These are phyloP conservation scores for Artemisia tridentata DNA, from an alignment of 129 eudicot species.

Conservation along the genomic window DNA sequence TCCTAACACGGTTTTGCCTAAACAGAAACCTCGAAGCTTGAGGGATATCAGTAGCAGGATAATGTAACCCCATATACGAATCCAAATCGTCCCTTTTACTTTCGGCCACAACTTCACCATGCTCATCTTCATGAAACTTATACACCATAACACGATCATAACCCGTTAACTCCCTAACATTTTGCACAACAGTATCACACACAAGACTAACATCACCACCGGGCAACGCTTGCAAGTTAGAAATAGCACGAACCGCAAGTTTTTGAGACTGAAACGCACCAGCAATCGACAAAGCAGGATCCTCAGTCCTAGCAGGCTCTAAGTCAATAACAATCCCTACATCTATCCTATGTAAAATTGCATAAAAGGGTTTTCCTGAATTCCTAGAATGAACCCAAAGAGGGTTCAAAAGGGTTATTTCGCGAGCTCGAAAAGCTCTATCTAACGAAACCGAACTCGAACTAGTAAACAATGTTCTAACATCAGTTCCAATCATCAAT, in stretches of 20 bases:
- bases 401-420: conserved; percentile 63
- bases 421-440: conserved; percentile 64
- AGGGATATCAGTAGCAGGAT: conserved; percentile 97
- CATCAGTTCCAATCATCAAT: conserved; percentile 61
- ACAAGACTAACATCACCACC: conserved; percentile 74
- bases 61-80: conserved; percentile 85
- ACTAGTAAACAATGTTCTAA: conserved; percentile 62
- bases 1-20: conserved; percentile 69
- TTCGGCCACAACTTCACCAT: conserved; percentile 97
- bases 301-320: conserved; percentile 77
- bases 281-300: conserved; percentile 76
- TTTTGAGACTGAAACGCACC: conserved; percentile 94
- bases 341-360: conserved; percentile 84
- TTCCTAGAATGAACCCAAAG: conserved; percentile 69
- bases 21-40: conserved; percentile 88
- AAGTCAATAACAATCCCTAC: conserved; percentile 93
- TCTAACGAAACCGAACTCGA: conserved; percentile 51
- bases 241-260: conserved; percentile 77
- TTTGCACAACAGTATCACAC: conserved; percentile 74
- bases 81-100: conserved; percentile 68
- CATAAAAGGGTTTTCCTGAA: conserved; percentile 83
- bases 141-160: conserved; percentile 94
- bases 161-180: conserved; percentile 80
- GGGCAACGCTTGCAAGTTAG: conserved; percentile 72
- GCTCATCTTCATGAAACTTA: conserved; percentile 94